Base-by-base conservation (phyloP, 495 filamentous ascomycete species). In the Astrothelium macrocarpum region DNA sequence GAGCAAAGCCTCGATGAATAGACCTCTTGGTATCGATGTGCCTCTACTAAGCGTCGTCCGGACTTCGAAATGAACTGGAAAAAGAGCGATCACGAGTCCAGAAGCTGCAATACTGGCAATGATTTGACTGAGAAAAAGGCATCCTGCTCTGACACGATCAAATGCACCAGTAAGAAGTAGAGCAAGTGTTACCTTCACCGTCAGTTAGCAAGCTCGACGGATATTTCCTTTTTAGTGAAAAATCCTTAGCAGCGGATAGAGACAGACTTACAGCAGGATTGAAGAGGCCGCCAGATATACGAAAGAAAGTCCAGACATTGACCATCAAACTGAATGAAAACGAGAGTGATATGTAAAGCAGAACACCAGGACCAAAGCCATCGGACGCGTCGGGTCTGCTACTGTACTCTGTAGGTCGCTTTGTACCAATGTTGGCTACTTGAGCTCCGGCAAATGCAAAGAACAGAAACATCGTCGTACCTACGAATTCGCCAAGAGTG, bases 241-340 rank as follows among this genome's bases (percentile, higher is more conserved):
- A 1, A 26, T 49, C 25, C 0, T n/a, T 2, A 56, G 49, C 5
- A 56, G 0, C 23, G 14, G 34, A 39, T 39, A 39, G 34, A 5
- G 16, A 49, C 23, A 49, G 26, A 68, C 77, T 70, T 73, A 85
- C 87, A 43, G 85, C 87, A 0, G 91, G 91, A 68, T 95, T 94
- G 73, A 94, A 95, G 11, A 91, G 72, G 11, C 89, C 90, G 10
- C 90, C 90, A 2, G 81, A 86, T 34, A 94, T 82, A 11, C 89
- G 83, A 74, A 88, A 94, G 78, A 93, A 95, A 0, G 89, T 82
- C 90, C 88, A 95, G 1, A 88, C 88, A 68, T 92, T 94, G 70
- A 89, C 87, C 11, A 83, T 83, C 62, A 95, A 78, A 11, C 86
- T 84, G 69, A 91, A 83, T 0, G 89, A 90, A 66, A 94, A 95